Percentiles rank a stretch among this genome's conserved stretches.
Conservation (phyloP, 768 basidiomycete species). For the Asterophora lycoperdoides region DNA sequence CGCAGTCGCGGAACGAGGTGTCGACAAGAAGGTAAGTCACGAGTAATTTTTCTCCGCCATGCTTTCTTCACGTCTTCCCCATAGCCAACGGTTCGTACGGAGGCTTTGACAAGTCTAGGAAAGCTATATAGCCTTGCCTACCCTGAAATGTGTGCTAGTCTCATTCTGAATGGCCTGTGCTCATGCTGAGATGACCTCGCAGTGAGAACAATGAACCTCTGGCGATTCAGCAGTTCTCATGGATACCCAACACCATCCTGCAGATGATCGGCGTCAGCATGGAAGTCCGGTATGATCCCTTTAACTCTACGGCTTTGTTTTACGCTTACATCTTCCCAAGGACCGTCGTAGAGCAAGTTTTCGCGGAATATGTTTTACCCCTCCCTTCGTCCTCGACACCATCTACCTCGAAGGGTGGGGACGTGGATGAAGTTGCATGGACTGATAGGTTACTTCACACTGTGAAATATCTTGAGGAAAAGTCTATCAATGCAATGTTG, state of each 20-base stretch:
- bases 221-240: conserved; percentile 78
- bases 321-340: conserved; percentile 27
- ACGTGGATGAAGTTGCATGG: conserved; percentile 80
- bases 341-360: conserved; percentile 57
- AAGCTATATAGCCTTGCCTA: conserved; percentile 79
- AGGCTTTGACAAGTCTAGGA: conserved; percentile 75
- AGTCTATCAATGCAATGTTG: conserved; percentile 53
- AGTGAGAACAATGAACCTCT: conserved; percentile 78
- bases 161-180: background rate
- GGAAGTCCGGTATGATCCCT: conserved; percentile 51
- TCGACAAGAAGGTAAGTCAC: conserved; percentile 77
- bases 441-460: conserved; percentile 75
- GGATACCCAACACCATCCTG: conserved; percentile 84
- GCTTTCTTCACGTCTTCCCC: background rate
- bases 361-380: conserved; percentile 79
- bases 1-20: conserved; percentile 61
- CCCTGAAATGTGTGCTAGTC: conserved; percentile 77
- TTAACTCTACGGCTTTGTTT: background rate
- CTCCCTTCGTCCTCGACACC: conserved; percentile 51
- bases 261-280: conserved; percentile 43
- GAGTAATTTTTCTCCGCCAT: background rate
- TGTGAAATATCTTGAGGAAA: conserved; percentile 64
- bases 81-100: conserved; percentile 58
- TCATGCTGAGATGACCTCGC: conserved; percentile 5
- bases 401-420: conserved; percentile 43